Conservation (phyloP, 2,329 filamentous ascomycete genomes). For the Botrytis hyacinthi region DNA sequence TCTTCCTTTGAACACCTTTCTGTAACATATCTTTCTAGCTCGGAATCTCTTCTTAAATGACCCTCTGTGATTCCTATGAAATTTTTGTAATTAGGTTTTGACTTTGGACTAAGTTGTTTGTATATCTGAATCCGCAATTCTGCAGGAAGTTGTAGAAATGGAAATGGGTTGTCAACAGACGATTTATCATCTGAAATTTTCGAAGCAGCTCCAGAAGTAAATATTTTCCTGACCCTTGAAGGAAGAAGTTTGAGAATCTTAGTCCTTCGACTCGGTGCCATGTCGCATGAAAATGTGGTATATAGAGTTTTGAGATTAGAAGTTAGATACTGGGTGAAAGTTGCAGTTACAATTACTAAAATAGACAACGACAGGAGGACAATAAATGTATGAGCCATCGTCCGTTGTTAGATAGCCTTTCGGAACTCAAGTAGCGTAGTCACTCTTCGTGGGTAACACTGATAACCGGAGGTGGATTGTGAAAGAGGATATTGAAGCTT, state of each 20-base stretch:
- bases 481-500: too few relatives aligned
- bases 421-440: too few relatives aligned
- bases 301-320: background rate
- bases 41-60: too few relatives aligned
- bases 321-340: background rate
- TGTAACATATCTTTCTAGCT: background rate
- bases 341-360: too few relatives aligned
- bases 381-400: too few relatives aligned
- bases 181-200: background rate
- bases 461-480: too few relatives aligned
- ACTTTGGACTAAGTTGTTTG: background rate
- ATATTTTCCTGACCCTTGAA: background rate
- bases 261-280: background rate
- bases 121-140: background rate
- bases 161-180: background rate
- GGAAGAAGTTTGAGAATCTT: background rate
- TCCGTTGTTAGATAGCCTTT: too few relatives aligned
- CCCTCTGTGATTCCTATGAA: too few relatives aligned
- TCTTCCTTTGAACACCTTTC: background rate
- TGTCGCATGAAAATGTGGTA: background rate
- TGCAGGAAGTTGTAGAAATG: background rate
- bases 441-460: too few relatives aligned
- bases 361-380: too few relatives aligned
- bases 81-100: too few relatives aligned
- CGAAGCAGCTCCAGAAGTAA: background rate